Base-by-base conservation (phyloP, 208 protist species). In the Leishmania aethiopica region DNA sequence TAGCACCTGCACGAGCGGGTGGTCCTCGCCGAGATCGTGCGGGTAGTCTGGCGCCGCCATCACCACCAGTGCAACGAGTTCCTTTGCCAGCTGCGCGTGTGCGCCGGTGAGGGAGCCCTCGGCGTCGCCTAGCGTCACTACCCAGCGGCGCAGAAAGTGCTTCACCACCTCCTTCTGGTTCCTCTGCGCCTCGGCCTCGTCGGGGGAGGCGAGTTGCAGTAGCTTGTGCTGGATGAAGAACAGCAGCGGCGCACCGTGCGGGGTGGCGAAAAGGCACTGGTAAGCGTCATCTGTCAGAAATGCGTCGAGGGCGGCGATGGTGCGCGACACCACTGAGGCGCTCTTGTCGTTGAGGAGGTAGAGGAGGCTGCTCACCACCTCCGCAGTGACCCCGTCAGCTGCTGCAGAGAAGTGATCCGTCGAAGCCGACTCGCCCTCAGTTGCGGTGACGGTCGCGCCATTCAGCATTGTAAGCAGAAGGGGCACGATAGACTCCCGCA, bases 401-500 rank as follows among this genome's bases (percentile, higher is more conserved):
- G 19, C 32, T 59, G 47, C 72, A 8, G 60, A 40, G 62, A 40
- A 47, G 73, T 53, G 51, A 75, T 45, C 53, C 8, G 40, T 37
- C 25, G 70, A 45, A 35, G 67, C 22, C 22, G 42, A 47, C 67
- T 72, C 67, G 67, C 37, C 22, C 67, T 72, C 67, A 25, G 67
- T 47, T 1, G 40, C 32, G 67, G 70, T 74, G 83, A 60, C 74
- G 78, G 77, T 53, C 15, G 83, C 79, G 49, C 71, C 84, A 64
- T 78, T 80, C 62, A 98, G 77, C 51, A 96, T 77, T 1, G 88
- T 90, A n/a, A 94, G 76, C 15, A 98, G 89, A 19, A 98, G 85
- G n/a, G 91, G 86, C 51, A 96, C 86, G 42, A 88, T 90, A 6
- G 90, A 90, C 88, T 97, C 95, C 2, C 95, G 91, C 81, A 97